Evolutionary conservation across 495 filamentous ascomycete genomes (phyloP), one percentile per base, ranked within the genome.

Genomic region (Chaetomidium leptoderma): DNA sequence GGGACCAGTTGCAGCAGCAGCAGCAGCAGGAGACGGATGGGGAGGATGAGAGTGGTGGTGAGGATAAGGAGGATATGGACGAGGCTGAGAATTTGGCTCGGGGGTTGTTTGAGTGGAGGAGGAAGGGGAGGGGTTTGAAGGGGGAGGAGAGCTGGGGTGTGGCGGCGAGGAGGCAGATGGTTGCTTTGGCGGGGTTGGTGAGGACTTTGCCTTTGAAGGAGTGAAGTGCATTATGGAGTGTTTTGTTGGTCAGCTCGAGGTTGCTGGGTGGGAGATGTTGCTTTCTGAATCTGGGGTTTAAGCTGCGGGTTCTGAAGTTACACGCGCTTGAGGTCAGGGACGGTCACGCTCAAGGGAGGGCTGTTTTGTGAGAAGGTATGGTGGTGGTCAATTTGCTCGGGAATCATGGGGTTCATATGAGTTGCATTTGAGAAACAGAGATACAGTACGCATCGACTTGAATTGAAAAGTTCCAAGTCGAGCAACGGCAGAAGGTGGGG

Each of bases 141-240:
- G 61, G 26, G 39, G 65, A 27, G n/a, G 59, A 70, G 55, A 70
- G 59, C 10, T 76, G 73, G 74, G 74, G 70, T 1, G 47, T 60
- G 7, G 55, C 69, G 36, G 72, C 71, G 2, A 64, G 66, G 8
- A 63, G 63, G 9, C 71, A 74, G 47, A 46, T 70, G 49, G 71
- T 63, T 58, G 67, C 66, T 33, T 57, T 78, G n/a, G 57, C 60
- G 17, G 62, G 55, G 29, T 56, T 74, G 16, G 63, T 66, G 13
- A 67, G 65, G 44, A 71, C 64, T 11, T 35, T 67, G 60, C 65
- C 63, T 19, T 30, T 11, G 24, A 32, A 23, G 23, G 8, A 11
- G 19, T 32, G 30, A 51, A 2, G 19, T 9, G 21, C 26, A n/a
- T n/a, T n/a, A n/a, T 32, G 45, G 17, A 13, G 9, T 48, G 17